Percentiles rank a stretch among this genome's conserved stretches.
Conservation (phyloP, 2,329 filamentous ascomycete genomes). For the Zelopaecilomyces penicillatus region DNA sequence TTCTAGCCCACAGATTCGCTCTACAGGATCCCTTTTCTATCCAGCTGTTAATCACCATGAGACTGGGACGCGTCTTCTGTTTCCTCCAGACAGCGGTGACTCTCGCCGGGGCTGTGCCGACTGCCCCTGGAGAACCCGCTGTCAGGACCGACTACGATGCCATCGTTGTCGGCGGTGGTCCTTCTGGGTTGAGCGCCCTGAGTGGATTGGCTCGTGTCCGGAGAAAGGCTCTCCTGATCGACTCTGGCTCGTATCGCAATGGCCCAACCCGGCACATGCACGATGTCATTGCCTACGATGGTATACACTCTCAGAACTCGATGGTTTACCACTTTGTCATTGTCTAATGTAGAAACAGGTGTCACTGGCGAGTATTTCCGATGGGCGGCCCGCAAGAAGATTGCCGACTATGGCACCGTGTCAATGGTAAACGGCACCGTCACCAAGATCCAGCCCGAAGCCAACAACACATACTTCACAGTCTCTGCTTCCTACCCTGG, state of each 20-base stretch:
- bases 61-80: neutral
- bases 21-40: too few species aligned
- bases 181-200: slow-evolving; percentile 43
- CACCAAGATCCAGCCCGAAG: slow-evolving; percentile 28
- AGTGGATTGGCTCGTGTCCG: slow-evolving; percentile 52
- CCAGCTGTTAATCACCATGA: neutral
- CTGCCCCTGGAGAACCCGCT: neutral
- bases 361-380: slow-evolving; percentile 47
- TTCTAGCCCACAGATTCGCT: too few species aligned
- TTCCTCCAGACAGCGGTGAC: slow-evolving; percentile 1
- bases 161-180: slow-evolving; percentile 50
- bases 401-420: slow-evolving; percentile 42
- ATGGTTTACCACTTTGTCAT: neutral
- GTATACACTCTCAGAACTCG: slow-evolving; percentile 25
- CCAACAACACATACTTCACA: slow-evolving; percentile 37
- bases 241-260: slow-evolving; percentile 52
- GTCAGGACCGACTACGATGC: slow-evolving; percentile 37
- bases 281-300: slow-evolving; percentile 52
- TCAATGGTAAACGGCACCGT: slow-evolving; percentile 45
- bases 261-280: slow-evolving; percentile 49
- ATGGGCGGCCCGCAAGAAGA: slow-evolving; percentile 42
- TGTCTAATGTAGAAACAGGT: slow-evolving; percentile 26
- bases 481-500: slow-evolving; percentile 22
- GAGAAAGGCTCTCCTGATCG: slow-evolving; percentile 46
- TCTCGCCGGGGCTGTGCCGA: neutral